Base-by-base conservation (phyloP, 2,329 filamentous ascomycete genomes). In the Paecilomyces variotii region DNA sequence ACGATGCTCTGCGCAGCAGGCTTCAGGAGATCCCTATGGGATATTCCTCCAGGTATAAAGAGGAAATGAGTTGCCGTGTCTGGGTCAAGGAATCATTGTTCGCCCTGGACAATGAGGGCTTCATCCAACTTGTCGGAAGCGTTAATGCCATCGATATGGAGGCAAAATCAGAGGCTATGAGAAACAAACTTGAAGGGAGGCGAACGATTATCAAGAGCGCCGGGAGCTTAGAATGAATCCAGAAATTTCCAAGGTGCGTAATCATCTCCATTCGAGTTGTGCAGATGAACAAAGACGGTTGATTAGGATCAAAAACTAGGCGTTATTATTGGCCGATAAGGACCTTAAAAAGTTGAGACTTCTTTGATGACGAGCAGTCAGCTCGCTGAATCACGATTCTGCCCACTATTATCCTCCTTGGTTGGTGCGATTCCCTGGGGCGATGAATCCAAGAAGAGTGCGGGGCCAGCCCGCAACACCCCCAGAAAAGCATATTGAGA, bases 41-140 rank as follows among this genome's bases (percentile, higher is more conserved):
- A 26, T 64, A 62, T 52, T 68, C 67, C n/a, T 34, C 51, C 27
- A 63, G 65, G 11, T 67, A 62, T 28, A 52, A 61, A 1, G 64
- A 64, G 35, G 25, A 60, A 0, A 57, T 65, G 9, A 63, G 57
- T 9, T 66, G 66, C 50, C 64, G 63, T 0, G 61, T 67, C 2
- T 68, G 67, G 68, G 28, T 65, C 3, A 66, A 65, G 39, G 66
- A 68, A 60, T 65, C 64, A 3, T 39, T 68, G 30, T 63, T 62
- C 54, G 62, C 60, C 3, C 57, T 70, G 6, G 66, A 70, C 58
- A 58, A 67, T 45, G 60, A 67, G 32, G 65, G 64, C 1, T 65
- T 65, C 54, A 57, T 69, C 10, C 57, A 63, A 54, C 55, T 69
- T 26, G 35, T 32, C 1, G 58, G 51, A 39, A 55, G 53, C 14